phyloP scores from a whole-genome alignment of 2,329 filamentous ascomycete genomes.

The Samsoniella hepiali region DNA sequence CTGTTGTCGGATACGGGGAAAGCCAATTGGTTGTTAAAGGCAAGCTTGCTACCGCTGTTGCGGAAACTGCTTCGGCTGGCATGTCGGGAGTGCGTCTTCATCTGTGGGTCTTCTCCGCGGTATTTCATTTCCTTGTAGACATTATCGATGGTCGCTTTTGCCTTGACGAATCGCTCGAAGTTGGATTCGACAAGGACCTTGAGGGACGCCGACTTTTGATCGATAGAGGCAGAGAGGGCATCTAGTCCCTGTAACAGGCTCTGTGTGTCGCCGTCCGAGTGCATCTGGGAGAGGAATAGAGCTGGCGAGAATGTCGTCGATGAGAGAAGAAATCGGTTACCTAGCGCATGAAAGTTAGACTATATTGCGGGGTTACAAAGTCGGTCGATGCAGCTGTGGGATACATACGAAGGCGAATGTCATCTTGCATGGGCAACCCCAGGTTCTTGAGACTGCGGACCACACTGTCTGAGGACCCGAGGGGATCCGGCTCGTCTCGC shows the following conservation, averaged over 20 bases:
- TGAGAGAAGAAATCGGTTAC: slow-evolving; percentile 90
- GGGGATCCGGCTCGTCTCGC: slow-evolving; percentile 86
- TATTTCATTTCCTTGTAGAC: slow-evolving; percentile 98
- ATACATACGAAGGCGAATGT: slow-evolving; percentile 67
- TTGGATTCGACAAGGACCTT: slow-evolving; percentile 97
- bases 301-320: slow-evolving; percentile 94
- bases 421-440: slow-evolving; percentile 80
- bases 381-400: neutral
- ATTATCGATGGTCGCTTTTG: slow-evolving; percentile 97
- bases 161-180: slow-evolving; percentile 95
- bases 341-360: slow-evolving; percentile 36
- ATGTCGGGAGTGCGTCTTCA: slow-evolving; percentile 59
- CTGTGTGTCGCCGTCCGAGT: slow-evolving; percentile 79
- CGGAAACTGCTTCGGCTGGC: slow-evolving; percentile 65
- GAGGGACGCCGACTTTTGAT: slow-evolving; percentile 94
- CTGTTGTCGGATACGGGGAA: slow-evolving; percentile 50
- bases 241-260: slow-evolving; percentile 78
- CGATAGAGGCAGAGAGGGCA: slow-evolving; percentile 84
- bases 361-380: neutral
- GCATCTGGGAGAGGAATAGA: slow-evolving; percentile 87
- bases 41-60: slow-evolving; percentile 41
- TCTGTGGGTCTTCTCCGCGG: slow-evolving; percentile 51
- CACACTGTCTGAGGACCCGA: slow-evolving; percentile 86
- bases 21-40: slow-evolving; percentile 35
- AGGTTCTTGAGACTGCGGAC: slow-evolving; percentile 72